Conservation (phyloP, 1,284 basidiomycete species). For the Microbotryum scabiosae region DNA sequence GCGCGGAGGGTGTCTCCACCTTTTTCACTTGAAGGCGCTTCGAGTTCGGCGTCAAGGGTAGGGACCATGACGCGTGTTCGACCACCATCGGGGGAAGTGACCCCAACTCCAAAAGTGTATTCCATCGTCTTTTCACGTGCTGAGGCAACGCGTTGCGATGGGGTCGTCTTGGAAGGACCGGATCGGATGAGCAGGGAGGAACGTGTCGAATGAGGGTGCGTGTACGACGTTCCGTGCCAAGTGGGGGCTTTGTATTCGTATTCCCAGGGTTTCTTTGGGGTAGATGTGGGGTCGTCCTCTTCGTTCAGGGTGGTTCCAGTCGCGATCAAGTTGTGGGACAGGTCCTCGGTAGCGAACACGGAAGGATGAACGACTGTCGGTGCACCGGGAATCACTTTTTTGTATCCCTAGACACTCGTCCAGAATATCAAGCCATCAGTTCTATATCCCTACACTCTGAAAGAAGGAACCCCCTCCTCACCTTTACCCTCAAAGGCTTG, state of each 20-base stretch:
- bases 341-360: constrained; percentile 5
- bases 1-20: constrained; percentile 48
- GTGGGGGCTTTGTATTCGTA: constrained; percentile 13
- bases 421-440: background rate
- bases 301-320: background rate
- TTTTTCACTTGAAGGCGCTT: background rate
- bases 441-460: background rate
- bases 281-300: background rate
- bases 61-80: background rate
- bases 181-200: background rate
- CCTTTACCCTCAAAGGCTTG: constrained; percentile 26
- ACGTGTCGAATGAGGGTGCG: background rate
- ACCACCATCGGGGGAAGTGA: background rate
- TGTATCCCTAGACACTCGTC: constrained; percentile 8
- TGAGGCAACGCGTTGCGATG: constrained; percentile 6
- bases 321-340: background rate
- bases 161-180: background rate
- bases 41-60: background rate
- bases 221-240: constrained; percentile 7
- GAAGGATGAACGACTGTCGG: constrained; percentile 11
- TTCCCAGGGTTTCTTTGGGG: constrained; percentile 15
- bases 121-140: constrained; percentile 22
- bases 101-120: constrained; percentile 9
- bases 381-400: constrained; percentile 12
- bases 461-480: too few relatives aligned